Percentiles rank a stretch among this genome's conserved stretches.
These are phyloP conservation scores for Cordyceps sp. DNA, from an alignment of 2,329 filamentous ascomycete species.

Conservation along the genomic window DNA sequence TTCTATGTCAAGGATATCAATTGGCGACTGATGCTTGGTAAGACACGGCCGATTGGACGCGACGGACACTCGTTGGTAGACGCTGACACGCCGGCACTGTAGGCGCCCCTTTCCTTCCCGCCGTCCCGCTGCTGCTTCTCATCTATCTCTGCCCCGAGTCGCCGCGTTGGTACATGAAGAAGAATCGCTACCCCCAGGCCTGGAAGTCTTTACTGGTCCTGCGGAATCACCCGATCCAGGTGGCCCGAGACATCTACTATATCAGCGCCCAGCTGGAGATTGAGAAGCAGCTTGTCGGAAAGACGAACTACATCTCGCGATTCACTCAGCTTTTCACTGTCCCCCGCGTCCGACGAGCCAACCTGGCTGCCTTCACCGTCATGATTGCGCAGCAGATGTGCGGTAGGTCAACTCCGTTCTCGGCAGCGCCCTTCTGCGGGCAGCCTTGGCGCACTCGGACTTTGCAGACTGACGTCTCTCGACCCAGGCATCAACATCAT, in stretches of 20 bases:
- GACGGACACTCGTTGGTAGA: not conserved
- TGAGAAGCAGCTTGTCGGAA: conserved; percentile 20
- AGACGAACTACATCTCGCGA: conserved; percentile 25
- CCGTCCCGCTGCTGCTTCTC: conserved; percentile 31
- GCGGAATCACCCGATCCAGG: conserved; percentile 36
- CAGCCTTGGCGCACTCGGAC: too few relatives aligned
- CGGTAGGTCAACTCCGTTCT: conserved; percentile 7
- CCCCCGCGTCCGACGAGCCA: conserved; percentile 52
- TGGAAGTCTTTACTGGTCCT: conserved; percentile 36
- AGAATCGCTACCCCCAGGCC: conserved; percentile 41
- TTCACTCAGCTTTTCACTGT: conserved; percentile 49
- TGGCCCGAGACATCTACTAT: conserved; percentile 44
- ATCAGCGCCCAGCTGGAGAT: conserved; percentile 24
- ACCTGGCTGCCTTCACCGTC: conserved; percentile 58
- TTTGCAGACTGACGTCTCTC: not conserved
- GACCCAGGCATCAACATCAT: conserved; percentile 42
- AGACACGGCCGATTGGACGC: not conserved
- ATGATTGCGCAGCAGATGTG: conserved; percentile 68
- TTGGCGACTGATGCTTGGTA: conserved; percentile 30
- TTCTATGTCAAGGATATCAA: conserved; percentile 10
- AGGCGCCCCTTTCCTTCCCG: conserved; percentile 40
- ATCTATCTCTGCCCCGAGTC: conserved; percentile 50
- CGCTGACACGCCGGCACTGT: not conserved
- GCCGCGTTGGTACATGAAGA: conserved; percentile 49
- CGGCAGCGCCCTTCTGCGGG: not conserved